These are phyloP conservation scores for Botrytis medusae DNA, from an alignment of 2,329 filamentous ascomycete species.

Conservation along the genomic window DNA sequence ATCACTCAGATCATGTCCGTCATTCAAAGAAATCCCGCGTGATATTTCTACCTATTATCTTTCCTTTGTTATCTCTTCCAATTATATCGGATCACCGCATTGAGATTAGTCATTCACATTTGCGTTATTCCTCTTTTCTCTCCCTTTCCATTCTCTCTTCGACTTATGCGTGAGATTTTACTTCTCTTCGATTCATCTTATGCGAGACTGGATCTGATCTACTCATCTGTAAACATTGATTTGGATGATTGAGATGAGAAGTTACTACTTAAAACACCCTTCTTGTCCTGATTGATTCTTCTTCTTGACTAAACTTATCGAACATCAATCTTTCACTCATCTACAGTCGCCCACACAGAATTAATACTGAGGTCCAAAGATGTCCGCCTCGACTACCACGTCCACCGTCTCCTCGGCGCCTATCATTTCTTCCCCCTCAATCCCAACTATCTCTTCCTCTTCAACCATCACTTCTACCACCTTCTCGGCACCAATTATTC, in stretches of 20 bases:
- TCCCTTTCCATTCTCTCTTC: not conserved
- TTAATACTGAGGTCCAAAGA: not conserved
- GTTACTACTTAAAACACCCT: not conserved
- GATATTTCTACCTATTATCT: not conserved
- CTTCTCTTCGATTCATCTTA: not conserved
- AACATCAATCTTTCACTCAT: not conserved
- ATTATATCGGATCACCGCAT: not conserved
- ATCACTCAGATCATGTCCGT: not conserved
- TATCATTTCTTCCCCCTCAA: not conserved
- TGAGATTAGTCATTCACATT: not conserved
- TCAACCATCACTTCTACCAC: not conserved
- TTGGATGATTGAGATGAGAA: not conserved
- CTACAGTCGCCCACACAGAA: too few relatives aligned
- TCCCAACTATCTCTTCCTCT: not conserved
- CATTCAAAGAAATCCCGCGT: not conserved
- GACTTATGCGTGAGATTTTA: not conserved
- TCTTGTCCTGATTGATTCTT: not conserved
- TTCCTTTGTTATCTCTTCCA: not conserved
- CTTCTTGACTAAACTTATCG: fast-evolving
- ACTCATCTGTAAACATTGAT: not conserved
- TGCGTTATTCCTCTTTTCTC: not conserved
- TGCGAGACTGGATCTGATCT: not conserved
- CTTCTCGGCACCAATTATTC: not conserved
- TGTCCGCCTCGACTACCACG: not conserved
- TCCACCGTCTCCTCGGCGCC: not conserved